Evolutionary conservation across 257 asterid species (phyloP).

Genomic region (Nicotiana otophora): DNA sequence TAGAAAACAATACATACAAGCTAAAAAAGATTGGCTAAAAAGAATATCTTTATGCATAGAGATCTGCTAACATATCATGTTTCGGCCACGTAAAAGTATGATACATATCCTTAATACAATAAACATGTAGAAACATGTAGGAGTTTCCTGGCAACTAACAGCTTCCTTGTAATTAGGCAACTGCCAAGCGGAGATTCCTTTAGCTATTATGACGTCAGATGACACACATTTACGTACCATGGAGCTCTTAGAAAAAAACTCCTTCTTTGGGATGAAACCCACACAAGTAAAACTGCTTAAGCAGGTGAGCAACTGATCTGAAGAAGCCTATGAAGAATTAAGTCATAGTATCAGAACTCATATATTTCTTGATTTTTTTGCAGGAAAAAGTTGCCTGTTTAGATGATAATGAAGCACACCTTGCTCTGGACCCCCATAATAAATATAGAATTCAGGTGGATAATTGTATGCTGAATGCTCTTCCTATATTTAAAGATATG

Average conservation of each 20-base stretch:
- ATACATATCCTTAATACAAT: not conserved
- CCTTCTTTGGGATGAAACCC: conserved; percentile 93
- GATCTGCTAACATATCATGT: not conserved
- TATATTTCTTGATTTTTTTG: conserved; percentile 17
- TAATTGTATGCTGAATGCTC: not conserved
- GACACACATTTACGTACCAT: conserved; percentile 81
- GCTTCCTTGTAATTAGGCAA: conserved; percentile 38
- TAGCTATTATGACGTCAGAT: conserved; percentile 96
- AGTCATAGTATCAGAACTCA: not conserved
- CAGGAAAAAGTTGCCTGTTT: conserved; percentile 99
- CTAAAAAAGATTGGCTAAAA: conserved; percentile 3
- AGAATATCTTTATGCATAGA: not conserved
- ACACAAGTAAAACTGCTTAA: conserved; percentile 78
- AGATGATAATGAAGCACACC: conserved; percentile 89
- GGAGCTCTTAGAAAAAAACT: conserved; percentile 63
- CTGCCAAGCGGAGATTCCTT: conserved; percentile 69
- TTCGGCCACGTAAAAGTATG: not conserved
- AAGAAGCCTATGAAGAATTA: not conserved
- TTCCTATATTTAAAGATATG: not conserved
- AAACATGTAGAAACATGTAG: not conserved
- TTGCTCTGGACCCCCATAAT: conserved; percentile 77
- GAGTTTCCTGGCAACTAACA: not conserved
- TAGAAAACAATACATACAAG: not conserved
- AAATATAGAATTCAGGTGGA: conserved; percentile 84
- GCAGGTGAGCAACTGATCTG: conserved; percentile 54